Base-by-base conservation (phyloP, 352 stramenopile species). In the Phytophthora litchii region DNA sequence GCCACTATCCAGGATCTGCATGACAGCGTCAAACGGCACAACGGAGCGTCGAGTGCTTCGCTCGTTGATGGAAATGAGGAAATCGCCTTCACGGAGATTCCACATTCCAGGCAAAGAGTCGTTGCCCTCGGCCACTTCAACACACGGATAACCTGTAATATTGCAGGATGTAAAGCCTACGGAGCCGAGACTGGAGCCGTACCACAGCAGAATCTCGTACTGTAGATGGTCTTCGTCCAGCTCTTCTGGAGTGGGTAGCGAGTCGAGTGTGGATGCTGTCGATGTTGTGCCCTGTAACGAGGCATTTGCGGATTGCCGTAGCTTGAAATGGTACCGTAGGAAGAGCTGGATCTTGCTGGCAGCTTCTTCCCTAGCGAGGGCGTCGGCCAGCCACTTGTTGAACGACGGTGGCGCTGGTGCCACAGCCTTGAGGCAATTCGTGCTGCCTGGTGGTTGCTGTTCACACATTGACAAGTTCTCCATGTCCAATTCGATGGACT, bases 161-260 rank as follows among this genome's bases (percentile, higher is more conserved):
- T 73, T 50, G 45, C 78, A 88, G 46, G 65, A 56, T 27, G 41
- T 63, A 29, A 90, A 86, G 41, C 72, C 52, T 17, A 88, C 38
- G 0, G 43, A 70, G 13, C 80, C 80, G 10, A 88, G 64, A 41
- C 68, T 69, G 3, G 71, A 72, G 47, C 80, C 80, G 49, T 90
- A 76, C 78, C 76, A 88, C 8, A 90, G 65, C 19, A 87, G 69
- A 45, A 90, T 70, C 6, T 87, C 76, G 58, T 83, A 85, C 44
- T 83, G 66, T 35, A 74, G 21, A 43, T 78, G 65, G 17, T 76
- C 59, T 11, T 71, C 58, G 25, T 87, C 72, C 7, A 81, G 59
- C 36, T 80, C 71, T 1, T 65, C 64, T 2, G 14, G 57, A 0
- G 37, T 57, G 35, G 60, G 53, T n/a, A 70, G 63, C 32, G 69